phyloP scores from a whole-genome alignment of 306 rosid species.

The Quercus berberidifolia region DNA sequence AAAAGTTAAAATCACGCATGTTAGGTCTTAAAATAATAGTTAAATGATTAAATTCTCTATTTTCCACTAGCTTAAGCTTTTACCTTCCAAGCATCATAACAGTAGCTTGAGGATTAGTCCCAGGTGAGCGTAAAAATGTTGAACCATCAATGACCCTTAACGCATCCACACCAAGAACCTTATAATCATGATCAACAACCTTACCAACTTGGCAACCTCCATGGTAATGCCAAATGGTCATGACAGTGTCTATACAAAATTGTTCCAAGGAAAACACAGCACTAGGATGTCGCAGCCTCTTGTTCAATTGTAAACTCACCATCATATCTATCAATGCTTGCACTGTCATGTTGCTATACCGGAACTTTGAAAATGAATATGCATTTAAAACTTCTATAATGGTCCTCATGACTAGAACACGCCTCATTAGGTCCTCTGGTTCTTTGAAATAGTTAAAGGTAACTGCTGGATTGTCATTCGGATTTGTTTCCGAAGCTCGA shows the following conservation, averaged over 20 bases:
- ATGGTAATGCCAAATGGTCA: slow-evolving; percentile 83
- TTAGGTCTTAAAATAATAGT: no score
- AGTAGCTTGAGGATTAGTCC: no score
- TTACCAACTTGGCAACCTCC: slow-evolving; percentile 68
- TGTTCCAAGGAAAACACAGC: slow-evolving; percentile 54
- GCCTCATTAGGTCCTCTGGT: slow-evolving; percentile 52
- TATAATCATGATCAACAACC: slow-evolving; percentile 60
- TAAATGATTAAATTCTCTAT: no score
- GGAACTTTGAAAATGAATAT: slow-evolving; percentile 51
- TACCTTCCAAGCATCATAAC: no score
- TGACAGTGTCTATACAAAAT: slow-evolving; percentile 67
- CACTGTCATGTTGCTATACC: slow-evolving; percentile 26
- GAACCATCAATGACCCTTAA: slow-evolving; percentile 56
- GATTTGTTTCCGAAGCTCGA: slow-evolving; percentile 49
- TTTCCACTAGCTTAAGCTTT: no score
- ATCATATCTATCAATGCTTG: slow-evolving; percentile 37
- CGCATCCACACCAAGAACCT: slow-evolving; percentile 57
- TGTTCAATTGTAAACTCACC: slow-evolving; percentile 44
- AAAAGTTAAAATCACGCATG: no score
- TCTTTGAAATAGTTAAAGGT: slow-evolving; percentile 78
- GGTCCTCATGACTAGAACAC: slow-evolving; percentile 66
- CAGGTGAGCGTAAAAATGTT: no score
- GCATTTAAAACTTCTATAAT: slow-evolving; percentile 57
- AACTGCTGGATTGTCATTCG: slow-evolving; percentile 58
- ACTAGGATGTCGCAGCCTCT: slow-evolving; percentile 46